Evolutionary conservation across 352 stramenopile species (phyloP).

Genomic region (Globisporangium cylindrosporum): DNA sequence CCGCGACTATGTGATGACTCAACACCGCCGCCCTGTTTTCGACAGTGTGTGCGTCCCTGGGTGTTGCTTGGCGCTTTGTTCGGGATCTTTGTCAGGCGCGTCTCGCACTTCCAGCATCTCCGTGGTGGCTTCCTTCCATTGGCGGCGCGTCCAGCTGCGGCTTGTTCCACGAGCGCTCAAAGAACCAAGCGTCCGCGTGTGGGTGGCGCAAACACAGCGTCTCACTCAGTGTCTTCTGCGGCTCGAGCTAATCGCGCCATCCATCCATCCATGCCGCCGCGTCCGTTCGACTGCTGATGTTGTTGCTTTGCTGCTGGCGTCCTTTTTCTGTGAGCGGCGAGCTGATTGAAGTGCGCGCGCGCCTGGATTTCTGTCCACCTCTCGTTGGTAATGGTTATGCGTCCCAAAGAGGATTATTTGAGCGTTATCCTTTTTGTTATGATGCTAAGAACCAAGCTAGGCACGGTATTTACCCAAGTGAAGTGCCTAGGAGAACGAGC

Average conservation of each 20-base stretch:
- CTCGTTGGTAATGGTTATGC: not conserved
- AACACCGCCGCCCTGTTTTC: not conserved
- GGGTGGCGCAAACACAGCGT: not conserved
- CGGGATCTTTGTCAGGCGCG: not conserved
- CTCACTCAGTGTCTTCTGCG: not conserved
- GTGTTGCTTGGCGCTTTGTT: not conserved
- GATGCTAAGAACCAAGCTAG: too few species aligned
- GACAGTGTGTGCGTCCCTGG: not conserved
- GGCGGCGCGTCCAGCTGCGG: not conserved
- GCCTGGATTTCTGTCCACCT: constrained; percentile 37
- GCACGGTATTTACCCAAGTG: too few species aligned
- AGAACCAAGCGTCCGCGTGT: not conserved
- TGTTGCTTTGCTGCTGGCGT: too few species aligned
- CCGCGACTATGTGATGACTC: not conserved
- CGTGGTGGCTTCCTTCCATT: not conserved
- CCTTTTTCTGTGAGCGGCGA: not conserved
- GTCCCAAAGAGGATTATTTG: too few species aligned
- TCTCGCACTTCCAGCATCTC: not conserved
- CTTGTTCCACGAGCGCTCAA: not conserved
- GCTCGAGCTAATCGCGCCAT: not conserved
- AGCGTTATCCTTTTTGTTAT: too few species aligned
- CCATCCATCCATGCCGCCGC: not conserved
- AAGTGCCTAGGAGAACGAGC: too few species aligned
- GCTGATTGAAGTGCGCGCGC: not conserved
- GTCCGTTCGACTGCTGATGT: not conserved